A percentile compares a stretch with the other conserved stretches of the same genome.
These are phyloP conservation scores for Castanospermum australe DNA, from an alignment of 306 rosid genomes.

Conservation along the genomic window DNA sequence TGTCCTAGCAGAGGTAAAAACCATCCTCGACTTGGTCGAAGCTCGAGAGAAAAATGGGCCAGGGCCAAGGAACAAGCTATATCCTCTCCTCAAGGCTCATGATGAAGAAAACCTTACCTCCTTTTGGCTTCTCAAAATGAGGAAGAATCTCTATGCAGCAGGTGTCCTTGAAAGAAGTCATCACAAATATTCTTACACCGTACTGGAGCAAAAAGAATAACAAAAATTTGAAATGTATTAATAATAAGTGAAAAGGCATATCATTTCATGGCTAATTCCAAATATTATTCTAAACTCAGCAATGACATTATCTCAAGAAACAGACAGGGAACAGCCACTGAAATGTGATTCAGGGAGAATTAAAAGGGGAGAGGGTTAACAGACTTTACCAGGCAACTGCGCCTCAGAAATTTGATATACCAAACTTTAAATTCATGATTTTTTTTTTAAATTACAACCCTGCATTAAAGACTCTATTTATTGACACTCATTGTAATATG, in stretches of 20 bases:
- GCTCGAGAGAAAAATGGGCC: not conserved
- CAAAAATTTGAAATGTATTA: constrained; percentile 10
- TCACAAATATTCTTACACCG: constrained; percentile 59
- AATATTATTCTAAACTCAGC: not conserved
- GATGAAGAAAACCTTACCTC: constrained; percentile 43
- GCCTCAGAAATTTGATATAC: not conserved
- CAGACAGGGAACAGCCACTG: not conserved
- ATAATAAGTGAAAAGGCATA: constrained; percentile 12
- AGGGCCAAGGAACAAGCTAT: not conserved
- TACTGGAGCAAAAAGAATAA: constrained; percentile 48
- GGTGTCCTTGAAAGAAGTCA: constrained; percentile 82
- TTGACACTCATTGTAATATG: not conserved
- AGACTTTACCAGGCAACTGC: constrained; percentile 1
- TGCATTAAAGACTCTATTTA: not conserved
- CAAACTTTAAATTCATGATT: not conserved
- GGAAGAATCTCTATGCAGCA: constrained; percentile 89
- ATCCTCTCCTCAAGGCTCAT: not conserved
- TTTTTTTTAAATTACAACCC: not conserved
- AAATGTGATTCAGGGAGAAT: not conserved
- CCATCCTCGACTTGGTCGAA: not conserved
- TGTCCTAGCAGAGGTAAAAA: not conserved
- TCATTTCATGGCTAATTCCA: not conserved
- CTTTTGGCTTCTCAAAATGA: constrained; percentile 48
- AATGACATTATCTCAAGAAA: not conserved
- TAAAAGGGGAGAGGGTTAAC: not conserved